These are phyloP conservation scores for Cyclostephanos tholiformis DNA, from an alignment of 108 stramenopile species.

Conservation along the genomic window DNA sequence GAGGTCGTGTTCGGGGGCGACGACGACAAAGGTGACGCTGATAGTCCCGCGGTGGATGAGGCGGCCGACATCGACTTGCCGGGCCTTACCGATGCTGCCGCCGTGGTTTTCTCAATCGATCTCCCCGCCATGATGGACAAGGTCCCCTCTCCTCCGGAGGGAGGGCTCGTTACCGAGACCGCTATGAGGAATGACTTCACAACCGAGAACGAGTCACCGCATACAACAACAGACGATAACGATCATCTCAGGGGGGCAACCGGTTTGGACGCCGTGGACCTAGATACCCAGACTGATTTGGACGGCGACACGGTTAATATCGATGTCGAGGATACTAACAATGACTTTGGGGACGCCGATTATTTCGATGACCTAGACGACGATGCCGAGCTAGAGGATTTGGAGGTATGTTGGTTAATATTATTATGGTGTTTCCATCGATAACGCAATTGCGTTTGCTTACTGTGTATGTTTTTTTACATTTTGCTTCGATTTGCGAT, in stretches of 20 bases:
- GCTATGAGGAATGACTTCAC: not conserved
- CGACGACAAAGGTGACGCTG: too few relatives aligned
- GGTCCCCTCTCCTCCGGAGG: not conserved
- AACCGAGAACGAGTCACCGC: not conserved
- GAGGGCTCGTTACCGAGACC: too few relatives aligned
- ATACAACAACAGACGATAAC: not conserved
- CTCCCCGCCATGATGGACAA: not conserved
- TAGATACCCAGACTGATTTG: too few relatives aligned
- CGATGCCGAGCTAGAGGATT: constrained; percentile 71
- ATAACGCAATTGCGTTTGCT: too few relatives aligned
- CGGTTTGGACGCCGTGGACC: constrained; percentile 3
- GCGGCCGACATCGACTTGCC: too few relatives aligned
- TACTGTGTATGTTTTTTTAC: too few relatives aligned
- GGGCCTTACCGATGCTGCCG: too few relatives aligned
- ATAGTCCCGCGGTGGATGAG: too few relatives aligned
- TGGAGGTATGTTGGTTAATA: constrained; percentile 42
- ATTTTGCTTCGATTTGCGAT: not conserved
- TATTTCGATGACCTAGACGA: constrained; percentile 54
- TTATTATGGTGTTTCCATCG: not conserved
- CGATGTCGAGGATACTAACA: constrained; percentile 54
- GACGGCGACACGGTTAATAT: constrained; percentile 54
- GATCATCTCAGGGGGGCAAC: not conserved
- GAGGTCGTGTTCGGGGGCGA: constrained; percentile 47
- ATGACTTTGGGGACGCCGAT: constrained; percentile 54
- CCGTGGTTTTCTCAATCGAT: not conserved